Base-by-base conservation (phyloP, 2,329 filamentous ascomycete genomes). In the Colletotrichum sp. region DNA sequence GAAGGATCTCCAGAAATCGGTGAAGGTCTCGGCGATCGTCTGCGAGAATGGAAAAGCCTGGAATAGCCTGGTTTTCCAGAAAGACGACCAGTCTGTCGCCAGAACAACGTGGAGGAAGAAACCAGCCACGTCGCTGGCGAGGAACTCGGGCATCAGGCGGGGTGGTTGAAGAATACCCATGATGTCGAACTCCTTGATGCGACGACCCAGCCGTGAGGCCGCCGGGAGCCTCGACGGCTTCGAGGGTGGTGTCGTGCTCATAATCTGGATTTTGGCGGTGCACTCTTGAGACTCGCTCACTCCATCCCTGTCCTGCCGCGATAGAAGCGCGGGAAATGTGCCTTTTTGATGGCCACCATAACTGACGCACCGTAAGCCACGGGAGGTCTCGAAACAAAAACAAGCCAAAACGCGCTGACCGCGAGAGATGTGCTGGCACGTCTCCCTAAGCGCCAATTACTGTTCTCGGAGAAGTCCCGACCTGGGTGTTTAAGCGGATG, bases 71-170 rank as follows among this genome's bases (percentile, higher is more conserved):
- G 34, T 6, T n/a, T 22, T 59, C 32, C 64, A 76, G 30, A 71
- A 29, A 3, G 36, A 15, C 5, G 66, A 34, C 75, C 71, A 71
- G 30, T 75, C 61, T n/a, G 66, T 57, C 30, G 36, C 71, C 9
- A 77, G 39, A 8, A 71, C 29, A 19, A 52, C 32, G 25, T 57
- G 34, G 5, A 77, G 30, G 6, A 63, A 7, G 19, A 67, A 71
- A 6, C 66, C 67, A n/a, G 25, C 55, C 22, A 75, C 3, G 27
- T 77, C 75, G 67, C 75, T 77, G 30, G 34, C 52, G 62, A 75
- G 75, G 34, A 74, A 22, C 3, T 55, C 49, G 13, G 59, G 57
- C 16, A 39, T 27, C 19, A 69, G 32, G 15, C 22, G 59, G 19
- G 71, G 59, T 6, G 44, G 27, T 15, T 29, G 55, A n/a, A 69